These are phyloP conservation scores for Helianthus tuberosus DNA, from an alignment of 129 eudicot species.

Conservation along the genomic window DNA sequence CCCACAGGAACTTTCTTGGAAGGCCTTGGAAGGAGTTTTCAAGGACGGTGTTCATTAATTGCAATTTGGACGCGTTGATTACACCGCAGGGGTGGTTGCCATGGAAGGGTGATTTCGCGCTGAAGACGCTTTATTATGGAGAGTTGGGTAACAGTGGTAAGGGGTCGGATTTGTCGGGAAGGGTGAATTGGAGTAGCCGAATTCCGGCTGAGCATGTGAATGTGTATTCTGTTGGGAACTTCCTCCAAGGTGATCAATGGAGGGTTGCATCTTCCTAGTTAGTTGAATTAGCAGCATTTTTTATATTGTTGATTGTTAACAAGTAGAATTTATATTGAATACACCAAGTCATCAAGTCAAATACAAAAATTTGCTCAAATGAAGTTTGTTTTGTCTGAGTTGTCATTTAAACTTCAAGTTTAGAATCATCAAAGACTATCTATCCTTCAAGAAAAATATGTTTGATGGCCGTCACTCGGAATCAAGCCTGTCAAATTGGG, in stretches of 20 bases:
- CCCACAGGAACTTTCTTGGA: conserved; percentile 62
- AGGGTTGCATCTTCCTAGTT: conserved; percentile 15
- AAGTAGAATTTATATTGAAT: too few species aligned
- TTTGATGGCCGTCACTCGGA: too few species aligned
- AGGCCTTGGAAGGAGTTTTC: conserved; percentile 89
- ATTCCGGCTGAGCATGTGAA: conserved; percentile 53
- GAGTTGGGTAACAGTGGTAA: conserved; percentile 55
- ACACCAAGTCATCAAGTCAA: too few species aligned
- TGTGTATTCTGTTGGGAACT: conserved; percentile 53
- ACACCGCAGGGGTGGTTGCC: conserved; percentile 69
- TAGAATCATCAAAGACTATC: too few species aligned
- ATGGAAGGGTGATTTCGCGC: conserved; percentile 67
- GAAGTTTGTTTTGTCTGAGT: too few species aligned
- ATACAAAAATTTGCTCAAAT: too few species aligned
- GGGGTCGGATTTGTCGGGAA: conserved; percentile 41
- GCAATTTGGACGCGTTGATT: conserved; percentile 56
- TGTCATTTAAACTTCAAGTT: too few species aligned
- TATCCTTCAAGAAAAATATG: too few species aligned
- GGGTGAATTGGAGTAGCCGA: conserved; percentile 77
- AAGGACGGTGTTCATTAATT: conserved; percentile 54
- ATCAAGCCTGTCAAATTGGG: too few species aligned
- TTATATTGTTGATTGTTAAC: neutral
- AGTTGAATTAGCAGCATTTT: neutral
- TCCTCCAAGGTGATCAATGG: conserved; percentile 83
- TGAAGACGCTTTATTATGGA: conserved; percentile 66